A percentile compares a stretch with the other conserved stretches of the same genome.
These are phyloP conservation scores for Trypanosoma platydactyli DNA, from an alignment of 208 protist genomes.

Conservation along the genomic window DNA sequence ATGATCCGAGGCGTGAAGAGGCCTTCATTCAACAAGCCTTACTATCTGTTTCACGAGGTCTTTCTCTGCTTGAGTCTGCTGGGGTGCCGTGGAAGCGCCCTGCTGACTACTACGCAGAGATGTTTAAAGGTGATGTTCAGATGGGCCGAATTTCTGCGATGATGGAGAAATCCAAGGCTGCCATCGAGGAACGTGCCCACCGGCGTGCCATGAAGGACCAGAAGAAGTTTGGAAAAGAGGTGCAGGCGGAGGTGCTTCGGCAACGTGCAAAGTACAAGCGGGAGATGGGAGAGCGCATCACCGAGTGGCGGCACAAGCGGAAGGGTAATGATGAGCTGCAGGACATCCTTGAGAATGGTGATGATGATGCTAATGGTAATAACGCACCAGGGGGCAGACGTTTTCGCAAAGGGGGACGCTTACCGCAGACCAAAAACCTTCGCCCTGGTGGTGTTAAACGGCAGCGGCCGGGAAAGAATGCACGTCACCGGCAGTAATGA, in stretches of 20 bases:
- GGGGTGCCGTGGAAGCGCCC: conserved; percentile 88
- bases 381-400: conserved; percentile 4
- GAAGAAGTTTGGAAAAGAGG: conserved; percentile 96
- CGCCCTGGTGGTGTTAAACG: conserved; percentile 52
- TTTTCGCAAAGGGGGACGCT: conserved; percentile 10
- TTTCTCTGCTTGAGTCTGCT: conserved; percentile 75
- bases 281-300: conserved; percentile 85
- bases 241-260: conserved; percentile 92
- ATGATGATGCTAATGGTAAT: conserved; percentile 33
- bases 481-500: conserved; percentile 48
- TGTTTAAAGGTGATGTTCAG: conserved; percentile 95
- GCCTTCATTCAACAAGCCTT: conserved; percentile 93
- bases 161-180: conserved; percentile 82
- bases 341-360: conserved; percentile 66
- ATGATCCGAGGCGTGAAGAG: conserved; percentile 92
- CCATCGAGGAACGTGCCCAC: conserved; percentile 81
- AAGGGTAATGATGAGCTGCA: conserved; percentile 68
- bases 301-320: conserved; percentile 85
- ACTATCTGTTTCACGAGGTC: conserved; percentile 70
- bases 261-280: conserved; percentile 94
- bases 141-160: conserved; percentile 92
- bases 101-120: conserved; percentile 96
- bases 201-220: conserved; percentile 90
- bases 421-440: conserved; percentile 45
- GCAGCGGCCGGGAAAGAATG: conserved; percentile 90